Evolutionary conservation across 768 basidiomycete species (phyloP), one percentile per base, ranked within the genome.

Genomic region (Myochromella boudieri): DNA sequence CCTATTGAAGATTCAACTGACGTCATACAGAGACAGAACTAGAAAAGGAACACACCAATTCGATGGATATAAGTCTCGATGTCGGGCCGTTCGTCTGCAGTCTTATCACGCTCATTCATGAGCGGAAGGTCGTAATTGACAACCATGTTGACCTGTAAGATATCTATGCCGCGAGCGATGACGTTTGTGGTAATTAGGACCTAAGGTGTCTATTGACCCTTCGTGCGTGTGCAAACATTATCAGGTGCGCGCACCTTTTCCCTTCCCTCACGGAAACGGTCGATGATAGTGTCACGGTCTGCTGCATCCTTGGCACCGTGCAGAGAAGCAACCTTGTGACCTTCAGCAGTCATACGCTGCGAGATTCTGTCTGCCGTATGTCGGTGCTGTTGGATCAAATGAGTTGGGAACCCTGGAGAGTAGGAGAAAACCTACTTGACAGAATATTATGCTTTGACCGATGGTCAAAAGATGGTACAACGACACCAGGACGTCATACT

Each of bases 91-190:
- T 65, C 76, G 51, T 88, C 85, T 18, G 62, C 66, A 6, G 62
- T 57, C 53, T 70, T 66, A 44, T 73, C 69, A 11, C 87, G 82
- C 58, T 90, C 87, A 55, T 82, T 85, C 79, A 90, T 82, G 37
- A 93, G 70, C 0, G 95, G 94, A 21, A 97, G 78, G 62, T 97
- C 95, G 62, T 98, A 99, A 70, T 98, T 98, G 66, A 99, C 93
- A n/a, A 98, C 95, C 94, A 99, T 94, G 75, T 97, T 99, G 58
- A 99, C 97, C 72, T 97, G 95, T 45, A 93, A 76, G 60, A 99
- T 97, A 60, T 99, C 97, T 70, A 99, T 98, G 33, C 97, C 97
- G 14, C 97, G 85, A 1, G 97, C 95, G 53, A 98, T 89, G 61
- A 99, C 97, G 67, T 99, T 99, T 29, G 97, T 99, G 42, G 97